These are phyloP conservation scores for Cytospora schulzeri DNA, from an alignment of 2,329 filamentous ascomycete genomes.

Conservation along the genomic window DNA sequence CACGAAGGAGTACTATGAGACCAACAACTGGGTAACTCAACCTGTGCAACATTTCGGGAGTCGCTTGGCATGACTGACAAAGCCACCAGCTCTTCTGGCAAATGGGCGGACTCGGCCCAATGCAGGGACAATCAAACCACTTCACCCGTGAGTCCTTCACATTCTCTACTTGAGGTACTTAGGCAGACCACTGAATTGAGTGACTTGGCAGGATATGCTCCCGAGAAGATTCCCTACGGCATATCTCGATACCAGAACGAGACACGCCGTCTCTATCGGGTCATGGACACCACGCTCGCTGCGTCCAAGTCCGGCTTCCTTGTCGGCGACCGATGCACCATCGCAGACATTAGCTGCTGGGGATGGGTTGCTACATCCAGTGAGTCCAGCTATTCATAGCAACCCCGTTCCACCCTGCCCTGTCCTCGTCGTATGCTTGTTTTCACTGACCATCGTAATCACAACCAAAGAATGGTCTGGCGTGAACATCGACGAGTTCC, in stretches of 20 bases:
- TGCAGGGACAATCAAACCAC: conserved; percentile 83
- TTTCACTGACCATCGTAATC: background rate
- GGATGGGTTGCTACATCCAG: conserved; percentile 68
- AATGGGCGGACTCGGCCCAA: conserved; percentile 80
- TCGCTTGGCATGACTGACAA: background rate
- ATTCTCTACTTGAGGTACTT: background rate
- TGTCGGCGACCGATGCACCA: conserved; percentile 69
- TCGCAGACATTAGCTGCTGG: conserved; percentile 80
- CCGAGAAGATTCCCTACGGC: conserved; percentile 80
- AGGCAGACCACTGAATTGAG: background rate
- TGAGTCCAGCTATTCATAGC: conserved; percentile 36
- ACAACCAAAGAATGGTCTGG: conserved; percentile 59
- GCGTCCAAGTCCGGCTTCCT: conserved; percentile 59
- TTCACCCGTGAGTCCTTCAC: conserved; percentile 60
- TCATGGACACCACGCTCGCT: conserved; percentile 72
- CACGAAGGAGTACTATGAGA: conserved; percentile 75
- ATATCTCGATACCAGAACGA: conserved; percentile 83
- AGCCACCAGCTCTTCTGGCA: conserved; percentile 64
- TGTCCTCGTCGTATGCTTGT: background rate
- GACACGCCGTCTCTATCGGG: conserved; percentile 77
- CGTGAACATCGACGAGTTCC: conserved; percentile 74
- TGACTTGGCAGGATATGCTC: conserved; percentile 63
- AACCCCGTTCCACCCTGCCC: background rate
- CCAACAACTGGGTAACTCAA: conserved; percentile 67
- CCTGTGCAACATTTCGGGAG: background rate